Conservation (phyloP, 768 basidiomycete species). For the Lactarius sanguifluus region DNA sequence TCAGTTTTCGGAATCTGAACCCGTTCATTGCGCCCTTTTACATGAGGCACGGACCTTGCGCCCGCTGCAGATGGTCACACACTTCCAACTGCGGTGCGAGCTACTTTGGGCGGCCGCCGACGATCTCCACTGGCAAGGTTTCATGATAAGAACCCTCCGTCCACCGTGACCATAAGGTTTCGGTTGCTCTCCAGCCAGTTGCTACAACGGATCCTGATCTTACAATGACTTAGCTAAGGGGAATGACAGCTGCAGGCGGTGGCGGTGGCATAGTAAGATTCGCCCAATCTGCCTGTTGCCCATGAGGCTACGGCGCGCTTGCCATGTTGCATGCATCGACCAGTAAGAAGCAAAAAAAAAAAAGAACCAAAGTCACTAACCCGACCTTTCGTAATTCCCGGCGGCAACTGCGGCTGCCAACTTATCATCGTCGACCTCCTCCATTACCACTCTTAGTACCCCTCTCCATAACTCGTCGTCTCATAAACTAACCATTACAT, state of each 20-base stretch:
- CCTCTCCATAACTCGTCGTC: neutral
- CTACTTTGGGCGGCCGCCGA: neutral
- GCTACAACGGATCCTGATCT: neutral
- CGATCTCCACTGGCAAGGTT: neutral
- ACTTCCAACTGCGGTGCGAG: neutral
- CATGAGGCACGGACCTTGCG: constrained; percentile 14
- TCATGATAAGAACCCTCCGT: neutral
- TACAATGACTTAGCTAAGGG: neutral
- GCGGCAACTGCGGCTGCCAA: constrained; percentile 5
- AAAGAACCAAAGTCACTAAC: neutral
- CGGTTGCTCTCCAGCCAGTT: neutral
- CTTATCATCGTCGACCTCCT: neutral
- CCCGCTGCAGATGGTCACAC: neutral
- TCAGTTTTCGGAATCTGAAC: neutral
- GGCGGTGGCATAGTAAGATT: neutral
- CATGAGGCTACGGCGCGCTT: constrained; percentile 15
- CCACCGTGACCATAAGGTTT: constrained; percentile 1
- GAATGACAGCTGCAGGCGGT: neutral
- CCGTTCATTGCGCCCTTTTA: constrained; percentile 17
- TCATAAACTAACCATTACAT: neutral
- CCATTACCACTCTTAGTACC: neutral
- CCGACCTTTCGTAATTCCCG: neutral
- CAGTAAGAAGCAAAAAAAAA: neutral
- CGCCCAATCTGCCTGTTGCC: neutral
- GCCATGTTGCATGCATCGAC: constrained; percentile 2